Conservation (phyloP, 2,329 filamentous ascomycete species). For the Nannizziopsis barbatae region DNA sequence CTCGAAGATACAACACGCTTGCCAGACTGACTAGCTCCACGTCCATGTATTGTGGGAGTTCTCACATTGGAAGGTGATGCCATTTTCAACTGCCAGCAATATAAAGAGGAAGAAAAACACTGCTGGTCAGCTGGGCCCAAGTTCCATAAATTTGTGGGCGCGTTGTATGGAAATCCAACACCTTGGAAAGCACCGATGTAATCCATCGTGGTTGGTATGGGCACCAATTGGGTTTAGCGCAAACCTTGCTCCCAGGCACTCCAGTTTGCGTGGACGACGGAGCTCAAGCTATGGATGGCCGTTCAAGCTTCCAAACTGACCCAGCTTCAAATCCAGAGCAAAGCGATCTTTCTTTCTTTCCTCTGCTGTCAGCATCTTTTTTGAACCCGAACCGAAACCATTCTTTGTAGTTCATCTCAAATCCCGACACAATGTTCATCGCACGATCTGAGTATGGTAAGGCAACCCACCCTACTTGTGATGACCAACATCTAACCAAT, state of each 20-base stretch:
- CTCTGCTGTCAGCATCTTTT: slow-evolving; percentile 39
- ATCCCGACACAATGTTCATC: slow-evolving; percentile 67
- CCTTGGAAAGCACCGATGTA: not conserved
- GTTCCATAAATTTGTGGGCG: not conserved
- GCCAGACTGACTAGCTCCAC: slow-evolving; percentile 29
- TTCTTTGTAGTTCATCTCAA: no score
- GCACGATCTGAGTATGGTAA: slow-evolving; percentile 99
- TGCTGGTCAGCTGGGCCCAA: not conserved
- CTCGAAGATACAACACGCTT: slow-evolving; percentile 30
- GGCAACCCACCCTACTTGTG: slow-evolving; percentile 27
- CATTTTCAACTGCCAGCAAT: slow-evolving; percentile 17
- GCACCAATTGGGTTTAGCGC: slow-evolving; percentile 20
- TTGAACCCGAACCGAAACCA: no score
- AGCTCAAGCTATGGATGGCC: slow-evolving; percentile 4
- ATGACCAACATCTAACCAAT: slow-evolving; percentile 12
- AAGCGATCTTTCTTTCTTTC: slow-evolving; percentile 21
- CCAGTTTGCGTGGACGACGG: slow-evolving; percentile 16
- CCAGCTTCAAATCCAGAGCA: slow-evolving; percentile 2
- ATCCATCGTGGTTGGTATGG: not conserved
- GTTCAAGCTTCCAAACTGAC: slow-evolving; percentile 6
- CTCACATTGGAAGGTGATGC: slow-evolving; percentile 19
- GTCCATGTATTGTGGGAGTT: slow-evolving; percentile 33
- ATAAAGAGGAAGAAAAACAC: slow-evolving; percentile 12
- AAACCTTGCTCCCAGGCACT: slow-evolving; percentile 14
- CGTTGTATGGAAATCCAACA: not conserved